These are phyloP conservation scores for Ustilago sp. DNA, from an alignment of 1,284 basidiomycete genomes.

Conservation along the genomic window DNA sequence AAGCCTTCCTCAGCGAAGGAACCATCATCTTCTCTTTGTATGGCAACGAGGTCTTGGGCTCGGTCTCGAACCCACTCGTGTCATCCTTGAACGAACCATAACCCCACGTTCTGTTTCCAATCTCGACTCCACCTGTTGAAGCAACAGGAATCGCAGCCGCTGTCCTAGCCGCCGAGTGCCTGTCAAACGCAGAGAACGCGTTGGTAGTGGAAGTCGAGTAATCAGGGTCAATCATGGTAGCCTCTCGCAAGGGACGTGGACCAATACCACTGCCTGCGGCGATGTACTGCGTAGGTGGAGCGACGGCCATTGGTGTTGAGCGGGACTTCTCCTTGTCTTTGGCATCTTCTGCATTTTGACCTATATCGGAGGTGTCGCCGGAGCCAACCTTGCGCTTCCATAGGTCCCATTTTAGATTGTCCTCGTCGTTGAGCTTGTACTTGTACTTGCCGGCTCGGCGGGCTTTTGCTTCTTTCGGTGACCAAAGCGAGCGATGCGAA, in stretches of 20 bases:
- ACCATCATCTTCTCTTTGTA: conserved; percentile 67
- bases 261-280: conserved; percentile 47
- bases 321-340: conserved; percentile 21
- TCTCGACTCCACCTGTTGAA: conserved; percentile 21
- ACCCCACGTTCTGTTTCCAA: conserved; percentile 45
- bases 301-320: conserved; percentile 51
- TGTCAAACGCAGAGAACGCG: conserved; percentile 35
- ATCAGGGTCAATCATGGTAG: conserved; percentile 47
- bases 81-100: conserved; percentile 52
- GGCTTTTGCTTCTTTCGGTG: conserved; percentile 39
- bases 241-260: conserved; percentile 38
- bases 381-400: conserved; percentile 51
- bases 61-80: conserved; percentile 58
- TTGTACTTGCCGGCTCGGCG: conserved; percentile 46
- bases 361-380: conserved; percentile 1
- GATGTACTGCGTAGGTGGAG: conserved; percentile 42
- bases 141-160: conserved; percentile 7
- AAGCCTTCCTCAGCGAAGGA: conserved; percentile 62
- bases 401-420: conserved; percentile 55
- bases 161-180: conserved; percentile 25
- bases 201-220: conserved; percentile 19
- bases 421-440: conserved; percentile 55
- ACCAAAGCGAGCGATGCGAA: conserved; percentile 60
- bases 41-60: conserved; percentile 68
- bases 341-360: not conserved